phyloP scores from a whole-genome alignment of 2,329 filamentous ascomycete species.

The Pseudocercospora eumusae region DNA sequence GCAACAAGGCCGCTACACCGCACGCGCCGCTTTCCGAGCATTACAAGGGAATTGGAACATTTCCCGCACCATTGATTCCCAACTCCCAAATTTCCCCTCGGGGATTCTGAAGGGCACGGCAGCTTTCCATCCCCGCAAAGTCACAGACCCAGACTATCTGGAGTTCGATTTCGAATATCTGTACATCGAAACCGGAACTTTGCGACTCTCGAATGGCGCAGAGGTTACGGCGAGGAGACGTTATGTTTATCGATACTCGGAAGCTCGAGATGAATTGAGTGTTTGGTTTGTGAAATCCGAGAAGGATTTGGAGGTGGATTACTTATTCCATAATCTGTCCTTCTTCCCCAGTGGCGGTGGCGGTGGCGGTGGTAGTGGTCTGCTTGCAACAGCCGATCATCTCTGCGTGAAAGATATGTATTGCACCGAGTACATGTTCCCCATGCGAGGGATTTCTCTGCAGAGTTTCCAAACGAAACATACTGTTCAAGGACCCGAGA shows the following conservation, averaged over 20 bases:
- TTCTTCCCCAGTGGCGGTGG: conserved; percentile 50
- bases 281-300: conserved; percentile 71
- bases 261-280: conserved; percentile 60
- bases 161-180: conserved; percentile 40
- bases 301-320: conserved; percentile 63
- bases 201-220: conserved; percentile 27
- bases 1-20: conserved; percentile 31
- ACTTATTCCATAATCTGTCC: conserved; percentile 70
- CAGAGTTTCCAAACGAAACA: conserved; percentile 63
- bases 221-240: conserved; percentile 62
- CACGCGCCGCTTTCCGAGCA: conserved; percentile 38
- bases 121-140: conserved; percentile 35
- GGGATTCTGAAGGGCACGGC: conserved; percentile 36
- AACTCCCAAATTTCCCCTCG: conserved; percentile 31
- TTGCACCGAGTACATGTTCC: conserved; percentile 64
- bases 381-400: conserved; percentile 66
- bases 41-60: conserved; percentile 39
- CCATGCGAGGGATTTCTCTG: conserved; percentile 60
- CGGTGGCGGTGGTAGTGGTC: no score
- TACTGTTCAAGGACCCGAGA: conserved; percentile 68
- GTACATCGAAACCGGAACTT: conserved; percentile 36
- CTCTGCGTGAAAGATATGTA: conserved; percentile 72
- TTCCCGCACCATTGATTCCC: conserved; percentile 33
- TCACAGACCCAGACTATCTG: conserved; percentile 30
- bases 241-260: conserved; percentile 73